These are phyloP conservation scores for Datisca glomerata DNA, from an alignment of 306 rosid genomes.

Conservation along the genomic window DNA sequence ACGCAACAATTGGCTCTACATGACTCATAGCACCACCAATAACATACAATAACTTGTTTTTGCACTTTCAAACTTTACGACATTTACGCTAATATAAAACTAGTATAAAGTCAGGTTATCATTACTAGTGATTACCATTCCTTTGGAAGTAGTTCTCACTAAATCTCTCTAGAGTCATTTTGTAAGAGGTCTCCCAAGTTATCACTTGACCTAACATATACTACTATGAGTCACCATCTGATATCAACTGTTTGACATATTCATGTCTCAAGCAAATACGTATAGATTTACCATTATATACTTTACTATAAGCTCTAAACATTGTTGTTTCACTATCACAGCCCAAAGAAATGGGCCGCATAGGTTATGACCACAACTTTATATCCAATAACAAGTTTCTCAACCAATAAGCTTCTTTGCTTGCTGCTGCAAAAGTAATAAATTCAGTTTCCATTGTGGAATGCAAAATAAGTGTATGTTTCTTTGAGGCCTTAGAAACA, in stretches of 20 bases:
- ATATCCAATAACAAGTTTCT: background rate
- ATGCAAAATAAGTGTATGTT: background rate
- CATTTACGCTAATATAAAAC: background rate
- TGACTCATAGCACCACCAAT: no score
- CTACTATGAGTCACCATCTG: no score
- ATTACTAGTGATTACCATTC: conserved; percentile 16
- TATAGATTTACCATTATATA: no score
- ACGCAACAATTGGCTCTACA: no score
- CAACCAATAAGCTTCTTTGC: conserved; percentile 1
- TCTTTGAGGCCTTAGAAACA: background rate
- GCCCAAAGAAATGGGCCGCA: background rate
- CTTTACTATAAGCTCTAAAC: no score
- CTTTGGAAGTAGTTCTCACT: conserved; percentile 18
- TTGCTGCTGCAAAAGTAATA: background rate
- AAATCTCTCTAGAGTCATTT: conserved; percentile 7
- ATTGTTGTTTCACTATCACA: conserved; percentile 1
- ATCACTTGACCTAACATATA: no score
- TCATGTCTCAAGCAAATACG: no score
- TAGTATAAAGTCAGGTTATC: conserved; percentile 11
- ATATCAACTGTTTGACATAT: no score
- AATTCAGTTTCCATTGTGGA: background rate
- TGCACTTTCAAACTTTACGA: background rate
- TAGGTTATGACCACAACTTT: conserved; percentile 2
- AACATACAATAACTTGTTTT: conserved; percentile 3
- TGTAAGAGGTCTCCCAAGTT: no score